Evolutionary conservation across 805 yeast species (phyloP).

Genomic region (Yarrowia alimentaria): DNA sequence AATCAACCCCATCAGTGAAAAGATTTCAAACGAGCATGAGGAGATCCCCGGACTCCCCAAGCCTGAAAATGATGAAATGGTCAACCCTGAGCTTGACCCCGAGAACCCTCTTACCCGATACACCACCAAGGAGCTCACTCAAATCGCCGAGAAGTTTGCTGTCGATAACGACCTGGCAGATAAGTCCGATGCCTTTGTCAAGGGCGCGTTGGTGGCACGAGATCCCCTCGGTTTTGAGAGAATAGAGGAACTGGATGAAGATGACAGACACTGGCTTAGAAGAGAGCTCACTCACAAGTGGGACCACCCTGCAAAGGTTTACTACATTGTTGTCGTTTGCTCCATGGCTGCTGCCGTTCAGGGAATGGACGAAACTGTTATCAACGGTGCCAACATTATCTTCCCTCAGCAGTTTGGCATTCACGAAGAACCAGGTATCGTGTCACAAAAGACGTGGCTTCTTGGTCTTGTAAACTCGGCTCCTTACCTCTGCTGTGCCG

Average conservation of each 20-base stretch:
- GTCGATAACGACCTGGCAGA: background rate
- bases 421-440: slow-evolving; percentile 33
- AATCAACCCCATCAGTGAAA: background rate
- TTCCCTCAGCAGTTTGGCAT: slow-evolving; percentile 34
- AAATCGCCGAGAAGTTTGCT: slow-evolving; percentile 2
- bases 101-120: slow-evolving; percentile 18
- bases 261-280: slow-evolving; percentile 41
- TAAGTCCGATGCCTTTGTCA: slow-evolving; percentile 31
- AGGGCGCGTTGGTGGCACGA: slow-evolving; percentile 60
- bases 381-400: slow-evolving; percentile 63
- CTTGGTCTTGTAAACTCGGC: slow-evolving; percentile 64
- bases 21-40: background rate
- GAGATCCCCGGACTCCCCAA: background rate
- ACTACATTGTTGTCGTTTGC: slow-evolving; percentile 55
- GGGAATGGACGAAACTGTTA: slow-evolving; percentile 73
- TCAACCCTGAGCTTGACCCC: background rate
- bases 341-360: slow-evolving; percentile 69
- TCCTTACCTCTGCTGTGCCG: slow-evolving; percentile 61
- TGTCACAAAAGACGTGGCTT: slow-evolving; percentile 40
- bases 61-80: background rate
- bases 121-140: slow-evolving; percentile 1
- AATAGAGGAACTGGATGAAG: slow-evolving; percentile 41
- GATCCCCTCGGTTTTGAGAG: slow-evolving; percentile 40
- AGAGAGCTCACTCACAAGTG: slow-evolving; percentile 51
- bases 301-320: slow-evolving; percentile 44